These are phyloP conservation scores for Jamesozyma piceae DNA, from an alignment of 805 yeast species.

Conservation along the genomic window DNA sequence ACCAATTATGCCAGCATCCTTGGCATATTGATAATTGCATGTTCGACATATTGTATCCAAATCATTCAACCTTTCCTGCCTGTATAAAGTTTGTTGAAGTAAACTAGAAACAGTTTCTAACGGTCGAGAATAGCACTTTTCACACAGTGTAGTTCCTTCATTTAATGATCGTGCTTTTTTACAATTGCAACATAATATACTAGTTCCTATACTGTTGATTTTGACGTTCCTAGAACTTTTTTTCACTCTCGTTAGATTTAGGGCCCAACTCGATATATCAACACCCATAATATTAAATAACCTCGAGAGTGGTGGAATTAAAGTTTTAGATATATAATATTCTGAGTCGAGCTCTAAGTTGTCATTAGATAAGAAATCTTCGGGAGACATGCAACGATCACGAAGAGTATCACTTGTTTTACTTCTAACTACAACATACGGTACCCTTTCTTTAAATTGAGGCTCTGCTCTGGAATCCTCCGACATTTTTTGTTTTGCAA, in stretches of 20 bases:
- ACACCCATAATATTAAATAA: slow-evolving; percentile 77
- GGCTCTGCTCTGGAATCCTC: slow-evolving; percentile 70
- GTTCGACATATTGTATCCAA: slow-evolving; percentile 31
- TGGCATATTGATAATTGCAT: slow-evolving; percentile 27
- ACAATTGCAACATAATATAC: slow-evolving; percentile 27
- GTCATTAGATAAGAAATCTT: slow-evolving; percentile 44
- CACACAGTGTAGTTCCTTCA: slow-evolving; percentile 4
- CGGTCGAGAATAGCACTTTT: slow-evolving; percentile 8
- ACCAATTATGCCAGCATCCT: slow-evolving; percentile 22
- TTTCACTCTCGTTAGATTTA: slow-evolving; percentile 45
- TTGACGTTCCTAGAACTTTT: slow-evolving; percentile 6
- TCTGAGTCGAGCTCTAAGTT: slow-evolving; percentile 57
- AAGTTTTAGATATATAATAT: slow-evolving; percentile 73
- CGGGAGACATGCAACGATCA: slow-evolving; percentile 76
- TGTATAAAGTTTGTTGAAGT: background rate
- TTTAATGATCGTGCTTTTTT: slow-evolving; percentile 31
- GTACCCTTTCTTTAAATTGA: slow-evolving; percentile 80
- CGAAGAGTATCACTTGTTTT: slow-evolving; percentile 46
- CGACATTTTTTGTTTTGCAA: slow-evolving; percentile 54
- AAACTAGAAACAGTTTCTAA: slow-evolving; percentile 14
- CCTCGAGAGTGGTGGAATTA: slow-evolving; percentile 85
- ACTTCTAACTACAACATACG: slow-evolving; percentile 69
- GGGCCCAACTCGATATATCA: slow-evolving; percentile 67
- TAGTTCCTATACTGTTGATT: slow-evolving; percentile 1
- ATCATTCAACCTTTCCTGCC: slow-evolving; percentile 16